Evolutionary conservation across 768 basidiomycete species (phyloP), one percentile per base, ranked within the genome.

Genomic region (Kwoniella botswanensis): DNA sequence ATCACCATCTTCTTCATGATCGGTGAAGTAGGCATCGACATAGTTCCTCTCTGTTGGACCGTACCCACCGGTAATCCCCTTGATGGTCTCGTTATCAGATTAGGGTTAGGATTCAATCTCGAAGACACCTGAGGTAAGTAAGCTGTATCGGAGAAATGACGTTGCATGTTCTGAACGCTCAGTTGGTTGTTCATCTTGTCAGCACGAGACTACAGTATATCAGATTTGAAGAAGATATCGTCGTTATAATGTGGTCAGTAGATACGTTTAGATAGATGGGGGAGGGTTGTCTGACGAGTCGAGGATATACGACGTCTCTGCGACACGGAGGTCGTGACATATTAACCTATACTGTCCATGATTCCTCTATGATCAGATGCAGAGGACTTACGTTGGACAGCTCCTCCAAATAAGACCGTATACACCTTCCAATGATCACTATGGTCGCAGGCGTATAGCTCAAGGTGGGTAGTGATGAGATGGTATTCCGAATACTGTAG

Each of bases 11-110:
- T 26, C 18, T 41, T 60, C 67, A 68, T 35, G 1, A 63, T 55
- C 15, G 78, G 78, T 5, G 70, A 72, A 42, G 70, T 77, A 4
- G 78, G 78, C 72, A 79, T 74, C 17, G 63, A 64, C n/a, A 79
- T 70, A 10, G 78, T 79, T 2, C 78, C 78, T 65, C 76, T 63
- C 17, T 54, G 52, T 35, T 67, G 65, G 11, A 64, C 43, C 3
- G 18, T 35, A n/a, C 55, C 60, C 17, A 72, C 13, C 1, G 67
- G 70, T 50, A 65, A 9, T 18, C 59, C 61, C n/a, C 63, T 57
- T 4, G 59, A 64, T 12, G 52, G 60, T 43, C 59, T 58, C 5
- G 55, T 53, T 24, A 58, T 43, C n/a, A 50, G 13, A 53, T 63
- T 53, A 18, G 46, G 44, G 26, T 52, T 63, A 21, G 44, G 71